Evolutionary conservation across 208 protist species (phyloP).

Genomic region (Wallacemonas sp.): DNA sequence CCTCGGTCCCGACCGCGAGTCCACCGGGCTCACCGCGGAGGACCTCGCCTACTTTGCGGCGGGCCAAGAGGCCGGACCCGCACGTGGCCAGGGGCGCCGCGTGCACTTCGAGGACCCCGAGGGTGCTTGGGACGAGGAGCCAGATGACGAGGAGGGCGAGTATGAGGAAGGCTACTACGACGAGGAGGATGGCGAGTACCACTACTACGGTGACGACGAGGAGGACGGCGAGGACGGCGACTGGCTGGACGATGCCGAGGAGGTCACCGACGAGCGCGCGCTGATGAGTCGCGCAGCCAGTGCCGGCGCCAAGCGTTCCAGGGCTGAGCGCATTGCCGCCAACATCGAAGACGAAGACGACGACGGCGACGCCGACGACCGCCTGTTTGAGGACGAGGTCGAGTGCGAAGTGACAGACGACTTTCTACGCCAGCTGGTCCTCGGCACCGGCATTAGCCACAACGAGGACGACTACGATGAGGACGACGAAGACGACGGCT

Average conservation of each 20-base stretch:
- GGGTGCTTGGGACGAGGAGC: conserved; percentile 17
- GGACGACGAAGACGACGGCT: conserved; percentile 16
- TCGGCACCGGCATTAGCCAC: conserved; percentile 33
- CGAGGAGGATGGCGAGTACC: conserved; percentile 18
- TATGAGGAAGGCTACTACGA: too few relatives aligned
- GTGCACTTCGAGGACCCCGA: conserved; percentile 20
- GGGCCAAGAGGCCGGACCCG: not conserved
- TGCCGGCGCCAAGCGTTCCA: not conserved
- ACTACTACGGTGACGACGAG: conserved; percentile 19
- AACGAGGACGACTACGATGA: conserved; percentile 19
- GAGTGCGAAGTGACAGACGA: conserved; percentile 85
- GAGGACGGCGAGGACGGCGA: conserved; percentile 20
- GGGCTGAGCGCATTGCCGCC: conserved; percentile 5
- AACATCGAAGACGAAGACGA: conserved; percentile 22
- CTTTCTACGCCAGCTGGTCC: conserved; percentile 78
- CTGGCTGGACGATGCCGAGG: conserved; percentile 26
- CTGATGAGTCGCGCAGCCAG: not conserved
- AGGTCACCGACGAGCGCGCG: conserved; percentile 18
- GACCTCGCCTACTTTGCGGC: conserved; percentile 19
- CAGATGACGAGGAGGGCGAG: conserved; percentile 14
- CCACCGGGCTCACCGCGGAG: conserved; percentile 8
- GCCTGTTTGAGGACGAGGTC: conserved; percentile 82
- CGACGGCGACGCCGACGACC: conserved; percentile 53
- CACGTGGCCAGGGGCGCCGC: not conserved
- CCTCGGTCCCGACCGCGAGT: not conserved